Conservation (phyloP, 257 asterid species). For the Dorcoceras hygrometricum region DNA sequence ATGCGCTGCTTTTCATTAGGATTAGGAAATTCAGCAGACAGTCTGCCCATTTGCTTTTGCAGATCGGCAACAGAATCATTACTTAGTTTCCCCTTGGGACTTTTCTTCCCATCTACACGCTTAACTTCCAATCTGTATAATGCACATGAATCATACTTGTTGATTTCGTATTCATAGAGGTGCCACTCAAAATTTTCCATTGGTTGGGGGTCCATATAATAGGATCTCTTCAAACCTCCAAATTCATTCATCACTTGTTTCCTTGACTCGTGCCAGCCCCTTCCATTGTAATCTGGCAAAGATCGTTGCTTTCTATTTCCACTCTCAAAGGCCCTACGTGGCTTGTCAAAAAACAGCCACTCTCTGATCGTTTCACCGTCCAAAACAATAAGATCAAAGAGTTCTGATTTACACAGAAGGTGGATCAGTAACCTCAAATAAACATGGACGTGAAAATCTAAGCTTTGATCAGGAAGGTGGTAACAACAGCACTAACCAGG, state of each 20-base stretch:
- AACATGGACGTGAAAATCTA: slow-evolving; percentile 1
- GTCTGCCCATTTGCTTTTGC: slow-evolving; percentile 88
- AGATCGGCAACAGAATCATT: slow-evolving; percentile 75
- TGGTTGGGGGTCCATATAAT: slow-evolving; percentile 99
- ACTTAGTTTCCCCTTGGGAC: slow-evolving; percentile 69
- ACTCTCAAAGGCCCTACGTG: slow-evolving; percentile 96
- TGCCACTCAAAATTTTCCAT: slow-evolving; percentile 86
- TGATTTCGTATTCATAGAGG: slow-evolving; percentile 81
- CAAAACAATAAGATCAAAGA: slow-evolving; percentile 67
- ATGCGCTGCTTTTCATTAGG: slow-evolving; percentile 49
- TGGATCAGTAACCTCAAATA: slow-evolving; percentile 16
- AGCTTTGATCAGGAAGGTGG: background rate
- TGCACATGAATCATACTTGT: slow-evolving; percentile 63
- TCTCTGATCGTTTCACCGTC: slow-evolving; percentile 91
- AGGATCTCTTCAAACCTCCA: slow-evolving; percentile 93
- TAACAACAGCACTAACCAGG: slow-evolving; percentile 49
- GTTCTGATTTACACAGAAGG: slow-evolving; percentile 49
- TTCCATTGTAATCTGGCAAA: slow-evolving; percentile 87
- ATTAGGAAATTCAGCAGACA: slow-evolving; percentile 68
- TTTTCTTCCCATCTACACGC: slow-evolving; percentile 69
- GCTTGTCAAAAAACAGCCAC: slow-evolving; percentile 97
- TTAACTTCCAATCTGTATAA: slow-evolving; percentile 83
- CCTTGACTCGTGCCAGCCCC: slow-evolving; percentile 99
- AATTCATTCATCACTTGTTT: slow-evolving; percentile 79
- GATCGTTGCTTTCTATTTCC: slow-evolving; percentile 96